phyloP scores from a whole-genome alignment of 495 filamentous ascomycete genomes.

The Tuber indicum region DNA sequence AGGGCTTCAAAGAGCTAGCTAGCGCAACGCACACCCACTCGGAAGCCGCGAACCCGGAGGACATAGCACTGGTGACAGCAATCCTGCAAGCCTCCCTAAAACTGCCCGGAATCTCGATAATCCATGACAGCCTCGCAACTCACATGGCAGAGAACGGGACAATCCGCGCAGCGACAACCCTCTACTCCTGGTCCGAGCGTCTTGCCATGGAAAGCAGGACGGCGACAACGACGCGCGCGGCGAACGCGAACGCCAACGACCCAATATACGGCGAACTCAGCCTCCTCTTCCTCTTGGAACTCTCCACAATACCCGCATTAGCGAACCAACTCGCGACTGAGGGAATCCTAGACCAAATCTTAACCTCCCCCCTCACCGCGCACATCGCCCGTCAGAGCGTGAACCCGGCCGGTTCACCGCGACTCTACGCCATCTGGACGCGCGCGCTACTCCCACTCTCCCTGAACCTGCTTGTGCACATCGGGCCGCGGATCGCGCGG shows the following conservation, averaged over 20 bases:
- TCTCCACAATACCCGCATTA: conserved; percentile 71
- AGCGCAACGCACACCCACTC: conserved; percentile 43
- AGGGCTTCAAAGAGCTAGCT: conserved; percentile 71
- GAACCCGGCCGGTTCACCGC: conserved; percentile 52
- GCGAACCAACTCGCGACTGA: conserved; percentile 86
- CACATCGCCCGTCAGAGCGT: conserved; percentile 64
- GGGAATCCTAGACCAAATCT: conserved; percentile 67
- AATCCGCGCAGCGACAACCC: conserved; percentile 70
- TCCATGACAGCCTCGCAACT: conserved; percentile 55
- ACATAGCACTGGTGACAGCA: conserved; percentile 83
- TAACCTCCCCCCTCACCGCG: conserved; percentile 65
- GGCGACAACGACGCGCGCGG: neutral
- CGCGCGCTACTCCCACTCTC: conserved; percentile 79
- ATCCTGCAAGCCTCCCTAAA: conserved; percentile 75
- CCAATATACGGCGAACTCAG: conserved; percentile 91
- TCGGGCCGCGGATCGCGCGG: conserved; percentile 68
- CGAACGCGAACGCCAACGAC: conserved; percentile 56
- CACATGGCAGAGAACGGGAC: conserved; percentile 59
- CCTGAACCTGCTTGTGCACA: conserved; percentile 78
- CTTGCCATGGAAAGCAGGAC: conserved; percentile 44
- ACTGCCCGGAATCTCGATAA: conserved; percentile 59
- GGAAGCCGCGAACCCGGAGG: conserved; percentile 51
- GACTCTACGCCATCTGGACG: conserved; percentile 76
- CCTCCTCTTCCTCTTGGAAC: conserved; percentile 76
- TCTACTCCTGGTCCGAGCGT: conserved; percentile 92